Conservation (phyloP, 352 stramenopile species). For the Phytophthora sojae region DNA sequence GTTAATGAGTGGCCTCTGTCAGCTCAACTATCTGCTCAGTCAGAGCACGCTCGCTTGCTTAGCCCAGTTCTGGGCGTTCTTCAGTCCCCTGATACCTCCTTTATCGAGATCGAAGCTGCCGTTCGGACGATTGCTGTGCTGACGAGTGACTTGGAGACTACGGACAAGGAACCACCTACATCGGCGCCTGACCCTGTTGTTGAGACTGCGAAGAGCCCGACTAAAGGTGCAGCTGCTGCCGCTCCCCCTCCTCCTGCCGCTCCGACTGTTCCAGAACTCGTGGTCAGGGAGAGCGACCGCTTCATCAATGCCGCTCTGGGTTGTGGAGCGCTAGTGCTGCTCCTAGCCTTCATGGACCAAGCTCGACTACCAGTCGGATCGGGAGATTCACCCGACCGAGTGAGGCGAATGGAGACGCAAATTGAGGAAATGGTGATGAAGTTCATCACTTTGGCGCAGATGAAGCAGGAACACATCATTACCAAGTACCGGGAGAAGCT, state of each 20-base stretch:
- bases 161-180: slow-evolving; percentile 12
- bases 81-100: slow-evolving; percentile 43
- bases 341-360: slow-evolving; percentile 54
- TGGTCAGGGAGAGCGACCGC: slow-evolving; percentile 39
- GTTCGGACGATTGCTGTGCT: slow-evolving; percentile 40
- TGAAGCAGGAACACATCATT: slow-evolving; percentile 24
- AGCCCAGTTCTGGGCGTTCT: slow-evolving; percentile 51
- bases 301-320: slow-evolving; percentile 53
- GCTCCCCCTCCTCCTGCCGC: neutral
- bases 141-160: slow-evolving; percentile 29
- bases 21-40: slow-evolving; percentile 26
- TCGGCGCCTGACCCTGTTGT: slow-evolving; percentile 17
- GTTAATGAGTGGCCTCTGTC: slow-evolving; percentile 36
- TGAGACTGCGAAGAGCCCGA: slow-evolving; percentile 23
- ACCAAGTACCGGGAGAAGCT: slow-evolving; percentile 23
- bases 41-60: slow-evolving; percentile 40
- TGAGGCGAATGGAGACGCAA: slow-evolving; percentile 20
- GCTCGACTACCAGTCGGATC: slow-evolving; percentile 26
- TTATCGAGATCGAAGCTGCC: slow-evolving; percentile 58
- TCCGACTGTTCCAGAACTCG: slow-evolving; percentile 24
- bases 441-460: slow-evolving; percentile 41
- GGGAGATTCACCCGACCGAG: slow-evolving; percentile 7
- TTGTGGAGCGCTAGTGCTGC: slow-evolving; percentile 45
- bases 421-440: slow-evolving; percentile 37
- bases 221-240: slow-evolving; percentile 16